These are phyloP conservation scores for Chlorencoelia australis DNA, from an alignment of 2,329 filamentous ascomycete species.

Conservation along the genomic window DNA sequence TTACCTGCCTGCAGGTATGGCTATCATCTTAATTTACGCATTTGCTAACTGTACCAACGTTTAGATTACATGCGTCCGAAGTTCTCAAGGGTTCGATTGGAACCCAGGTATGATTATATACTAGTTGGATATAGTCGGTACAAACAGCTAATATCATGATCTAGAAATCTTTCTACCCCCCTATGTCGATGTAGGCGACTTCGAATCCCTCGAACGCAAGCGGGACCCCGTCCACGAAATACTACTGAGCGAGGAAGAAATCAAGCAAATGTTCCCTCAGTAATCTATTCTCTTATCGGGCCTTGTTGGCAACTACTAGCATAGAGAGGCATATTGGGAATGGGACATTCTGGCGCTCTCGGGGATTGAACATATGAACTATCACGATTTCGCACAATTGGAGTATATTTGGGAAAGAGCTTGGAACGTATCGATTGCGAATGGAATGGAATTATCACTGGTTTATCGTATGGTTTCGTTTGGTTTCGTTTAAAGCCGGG, in stretches of 20 bases:
- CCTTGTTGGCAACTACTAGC: constrained; percentile 2
- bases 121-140: neutral
- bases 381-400: constrained; percentile 18
- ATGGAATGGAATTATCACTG: neutral
- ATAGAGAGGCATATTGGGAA: constrained; percentile 6
- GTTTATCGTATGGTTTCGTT: constrained; percentile 1
- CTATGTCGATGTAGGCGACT: constrained; percentile 60
- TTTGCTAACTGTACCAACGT: too few relatives aligned
- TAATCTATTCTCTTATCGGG: constrained; percentile 27
- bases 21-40: constrained; percentile 5
- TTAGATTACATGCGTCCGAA: constrained; percentile 71
- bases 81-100: constrained; percentile 73
- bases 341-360: constrained; percentile 18
- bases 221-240: constrained; percentile 74
- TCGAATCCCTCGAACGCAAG: constrained; percentile 63
- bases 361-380: constrained; percentile 24
- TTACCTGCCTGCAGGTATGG: neutral
- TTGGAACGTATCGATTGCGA: constrained; percentile 1
- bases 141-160: constrained; percentile 4
- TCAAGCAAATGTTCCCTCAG: constrained; percentile 56
- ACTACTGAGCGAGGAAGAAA: constrained; percentile 66
- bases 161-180: constrained; percentile 73
- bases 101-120: constrained; percentile 51
- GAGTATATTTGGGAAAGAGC: constrained; percentile 19
- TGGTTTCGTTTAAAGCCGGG: constrained; percentile 3